Base-by-base conservation (phyloP, 208 protist species). In the Crithidia bombi region DNA sequence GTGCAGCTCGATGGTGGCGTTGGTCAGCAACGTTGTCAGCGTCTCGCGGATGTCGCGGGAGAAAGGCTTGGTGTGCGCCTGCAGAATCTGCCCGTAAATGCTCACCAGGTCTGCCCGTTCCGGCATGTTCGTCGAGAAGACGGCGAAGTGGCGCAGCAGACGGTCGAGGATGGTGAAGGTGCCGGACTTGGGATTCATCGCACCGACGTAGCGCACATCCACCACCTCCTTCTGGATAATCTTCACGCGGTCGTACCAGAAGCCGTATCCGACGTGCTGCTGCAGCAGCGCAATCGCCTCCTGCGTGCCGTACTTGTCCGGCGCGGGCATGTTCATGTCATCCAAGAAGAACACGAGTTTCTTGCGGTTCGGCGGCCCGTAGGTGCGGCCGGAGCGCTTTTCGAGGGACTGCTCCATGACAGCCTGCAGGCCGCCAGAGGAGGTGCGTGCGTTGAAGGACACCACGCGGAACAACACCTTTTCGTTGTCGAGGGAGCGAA, bases 261-360 rank as follows among this genome's bases (percentile, higher is more conserved):
- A 97, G 46, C 94, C 90, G 74, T 99, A 99, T 66, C 98, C 97
- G 36, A 99, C 83, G 81, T 99, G 98, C 85, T 99, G 98, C 74
- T 98, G 93, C 35, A 99, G 81, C 19, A 99, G 88, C 26, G 97
- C 97, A 65, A 99, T 98, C 39, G 98, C 93, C 72, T 96, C 88
- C 85, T 99, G 98, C 26, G 98, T 99, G 64, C 97, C 98, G 81
- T 99, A 99, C 73, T 98, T 98, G 85, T 99, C 98, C 25, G 98
- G 96, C 44, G 91, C 83, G 46, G 98, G 97, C 98, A 99, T 99
- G 85, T 99, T 99, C 73, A 99, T 88, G 78, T 99, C 98, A 73
- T 99, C 98, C 36, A 99, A 78, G 82, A 99, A 99, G 82, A 98
- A 99, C 56, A 99, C 91, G 2, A 99, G 88, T 78, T 98, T 98